phyloP scores from a whole-genome alignment of 371 early-diverging fungal species.

The Thermomucor indicae-seudaticae region DNA sequence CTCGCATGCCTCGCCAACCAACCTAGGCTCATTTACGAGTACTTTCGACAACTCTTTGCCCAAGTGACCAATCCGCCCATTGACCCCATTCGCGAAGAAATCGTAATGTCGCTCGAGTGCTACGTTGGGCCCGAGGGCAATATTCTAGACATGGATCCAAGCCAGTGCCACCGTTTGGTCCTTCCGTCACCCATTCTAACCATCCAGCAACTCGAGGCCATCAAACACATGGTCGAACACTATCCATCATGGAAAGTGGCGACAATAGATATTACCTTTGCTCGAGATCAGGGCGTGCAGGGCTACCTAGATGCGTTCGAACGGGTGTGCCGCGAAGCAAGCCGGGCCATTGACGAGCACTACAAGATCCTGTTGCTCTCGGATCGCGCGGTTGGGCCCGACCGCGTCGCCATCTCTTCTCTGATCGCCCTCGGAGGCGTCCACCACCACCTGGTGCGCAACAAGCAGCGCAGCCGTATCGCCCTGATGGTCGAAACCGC shows the following conservation, averaged over 20 bases:
- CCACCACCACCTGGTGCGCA: conserved; percentile 88
- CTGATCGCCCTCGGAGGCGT: conserved; percentile 92
- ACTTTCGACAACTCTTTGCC: conserved; percentile 95
- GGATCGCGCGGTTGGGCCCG: conserved; percentile 64
- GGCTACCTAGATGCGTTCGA: conserved; percentile 80
- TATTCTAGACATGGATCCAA: conserved; percentile 75
- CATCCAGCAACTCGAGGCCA: conserved; percentile 73
- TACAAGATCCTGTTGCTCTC: conserved; percentile 81
- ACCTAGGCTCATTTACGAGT: conserved; percentile 90
- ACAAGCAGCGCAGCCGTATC: conserved; percentile 83
- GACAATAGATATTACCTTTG: conserved; percentile 87
- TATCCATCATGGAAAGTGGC: conserved; percentile 76
- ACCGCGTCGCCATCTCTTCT: conserved; percentile 83
- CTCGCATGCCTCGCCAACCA: conserved; percentile 89
- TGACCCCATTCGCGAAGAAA: conserved; percentile 96
- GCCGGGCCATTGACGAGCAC: conserved; percentile 75
- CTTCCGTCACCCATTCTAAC: conserved; percentile 86
- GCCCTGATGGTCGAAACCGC: conserved; percentile 91
- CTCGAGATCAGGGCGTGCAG: conserved; percentile 64
- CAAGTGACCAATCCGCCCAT: conserved; percentile 98
- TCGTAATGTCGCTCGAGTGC: conserved; percentile 95
- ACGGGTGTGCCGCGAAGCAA: conserved; percentile 81
- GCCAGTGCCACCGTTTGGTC: conserved; percentile 74
- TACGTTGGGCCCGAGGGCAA: conserved; percentile 95
- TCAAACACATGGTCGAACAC: conserved; percentile 61